phyloP scores from a whole-genome alignment of 352 stramenopile genomes.

The Globisporangium perplexum region DNA sequence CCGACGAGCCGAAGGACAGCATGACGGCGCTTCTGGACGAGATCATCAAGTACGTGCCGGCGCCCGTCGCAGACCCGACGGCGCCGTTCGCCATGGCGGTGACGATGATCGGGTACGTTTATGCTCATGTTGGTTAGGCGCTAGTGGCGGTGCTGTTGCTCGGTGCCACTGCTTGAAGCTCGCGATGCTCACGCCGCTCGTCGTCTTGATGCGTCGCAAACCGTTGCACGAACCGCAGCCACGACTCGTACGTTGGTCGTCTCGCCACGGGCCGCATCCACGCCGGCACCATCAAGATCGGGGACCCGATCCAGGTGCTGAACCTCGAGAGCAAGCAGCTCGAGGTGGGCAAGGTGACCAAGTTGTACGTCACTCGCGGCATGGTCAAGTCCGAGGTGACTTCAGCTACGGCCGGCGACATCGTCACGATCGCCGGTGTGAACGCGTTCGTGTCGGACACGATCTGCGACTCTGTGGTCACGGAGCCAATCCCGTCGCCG shows the following conservation, averaged over 20 bases:
- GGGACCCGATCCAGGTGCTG: slow-evolving; percentile 89
- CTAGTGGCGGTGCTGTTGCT: not conserved
- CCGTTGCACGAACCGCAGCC: slow-evolving; percentile 41
- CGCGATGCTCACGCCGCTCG: not conserved
- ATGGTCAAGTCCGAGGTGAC: slow-evolving; percentile 81
- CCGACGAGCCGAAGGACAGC: slow-evolving; percentile 53
- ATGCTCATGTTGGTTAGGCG: not conserved
- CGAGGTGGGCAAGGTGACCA: slow-evolving; percentile 76
- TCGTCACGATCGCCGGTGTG: slow-evolving; percentile 96
- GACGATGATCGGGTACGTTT: slow-evolving; percentile 87
- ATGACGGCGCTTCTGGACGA: slow-evolving; percentile 97
- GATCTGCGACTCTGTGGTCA: slow-evolving; percentile 67
- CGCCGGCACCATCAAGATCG: slow-evolving; percentile 88
- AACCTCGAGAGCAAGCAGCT: slow-evolving; percentile 81
- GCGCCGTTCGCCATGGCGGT: slow-evolving; percentile 94
- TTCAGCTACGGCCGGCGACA: slow-evolving; percentile 91
- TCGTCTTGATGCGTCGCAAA: not conserved
- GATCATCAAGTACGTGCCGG: slow-evolving; percentile 91
- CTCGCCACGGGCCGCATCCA: slow-evolving; percentile 96
- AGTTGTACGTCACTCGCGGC: slow-evolving; percentile 84
- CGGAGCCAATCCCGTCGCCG: slow-evolving; percentile 88
- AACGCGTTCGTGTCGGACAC: slow-evolving; percentile 89
- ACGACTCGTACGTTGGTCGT: slow-evolving; percentile 97
- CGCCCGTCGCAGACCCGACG: slow-evolving; percentile 74
- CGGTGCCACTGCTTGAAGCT: not conserved